These are phyloP conservation scores for Staphylotrichum longicolle DNA, from an alignment of 495 filamentous ascomycete species.

Conservation along the genomic window DNA sequence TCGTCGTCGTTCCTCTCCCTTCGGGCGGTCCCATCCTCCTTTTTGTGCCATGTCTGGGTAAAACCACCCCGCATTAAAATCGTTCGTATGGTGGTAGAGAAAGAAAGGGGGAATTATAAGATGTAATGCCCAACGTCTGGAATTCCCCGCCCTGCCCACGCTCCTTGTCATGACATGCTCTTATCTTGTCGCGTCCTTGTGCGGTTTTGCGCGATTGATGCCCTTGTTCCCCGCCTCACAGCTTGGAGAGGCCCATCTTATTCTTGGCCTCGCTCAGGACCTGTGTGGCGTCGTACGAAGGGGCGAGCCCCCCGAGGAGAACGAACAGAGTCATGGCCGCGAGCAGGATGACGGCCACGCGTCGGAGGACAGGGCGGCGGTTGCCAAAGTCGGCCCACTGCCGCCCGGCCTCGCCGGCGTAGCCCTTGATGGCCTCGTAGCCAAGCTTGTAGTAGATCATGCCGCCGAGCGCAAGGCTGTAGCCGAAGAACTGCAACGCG, in stretches of 20 bases:
- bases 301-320: constrained; percentile 58
- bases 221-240: constrained; percentile 15
- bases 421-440: constrained; percentile 76
- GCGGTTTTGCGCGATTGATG: neutral
- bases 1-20: neutral
- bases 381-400: constrained; percentile 85
- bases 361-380: constrained; percentile 69
- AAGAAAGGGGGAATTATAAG: constrained; percentile 14
- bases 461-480: constrained; percentile 83
- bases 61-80: constrained; percentile 28
- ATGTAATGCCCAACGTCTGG: constrained; percentile 13
- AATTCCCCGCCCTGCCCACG: constrained; percentile 10
- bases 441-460: constrained; percentile 98
- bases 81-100: constrained; percentile 26
- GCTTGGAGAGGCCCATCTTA: constrained; percentile 43
- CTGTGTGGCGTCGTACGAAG: constrained; percentile 47
- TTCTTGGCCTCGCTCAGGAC: constrained; percentile 47
- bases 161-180: neutral
- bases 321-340: constrained; percentile 62
- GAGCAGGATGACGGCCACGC: constrained; percentile 63
- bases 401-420: constrained; percentile 64
- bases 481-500: constrained; percentile 86
- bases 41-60: neutral
- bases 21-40: neutral
- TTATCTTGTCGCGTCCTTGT: too few relatives aligned